phyloP scores from a whole-genome alignment of 345 rosid species.

The Euphorbia tirucalli region DNA sequence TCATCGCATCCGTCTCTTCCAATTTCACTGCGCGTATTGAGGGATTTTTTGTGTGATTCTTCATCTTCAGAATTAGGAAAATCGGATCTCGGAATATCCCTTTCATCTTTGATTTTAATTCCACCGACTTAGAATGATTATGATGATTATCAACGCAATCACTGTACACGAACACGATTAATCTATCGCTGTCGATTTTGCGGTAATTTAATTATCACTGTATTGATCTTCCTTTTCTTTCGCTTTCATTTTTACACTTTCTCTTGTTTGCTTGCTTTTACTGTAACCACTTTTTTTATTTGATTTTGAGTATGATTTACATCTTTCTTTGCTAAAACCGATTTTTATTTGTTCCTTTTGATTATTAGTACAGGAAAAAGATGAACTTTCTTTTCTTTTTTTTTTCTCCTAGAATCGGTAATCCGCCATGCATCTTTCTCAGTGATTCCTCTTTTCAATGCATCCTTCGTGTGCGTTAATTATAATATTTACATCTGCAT shows the following conservation, averaged over 20 bases:
- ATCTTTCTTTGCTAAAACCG: neutral
- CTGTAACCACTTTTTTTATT: neutral
- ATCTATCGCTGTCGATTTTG: neutral
- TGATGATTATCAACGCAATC: neutral
- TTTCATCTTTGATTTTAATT: neutral
- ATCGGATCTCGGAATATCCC: constrained; percentile 7
- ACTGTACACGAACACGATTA: neutral
- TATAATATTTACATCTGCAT: neutral
- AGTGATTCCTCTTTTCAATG: constrained; percentile 18
- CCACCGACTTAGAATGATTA: neutral
- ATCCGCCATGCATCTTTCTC: constrained; percentile 5
- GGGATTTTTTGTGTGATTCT: constrained; percentile 1
- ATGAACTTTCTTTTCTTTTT: neutral
- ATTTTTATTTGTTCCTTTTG: neutral
- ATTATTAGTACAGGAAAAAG: neutral
- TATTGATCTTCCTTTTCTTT: neutral
- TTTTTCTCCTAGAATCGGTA: constrained; percentile 6
- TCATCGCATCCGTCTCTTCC: neutral
- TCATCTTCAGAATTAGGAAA: neutral
- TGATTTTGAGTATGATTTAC: neutral
- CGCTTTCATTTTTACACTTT: neutral
- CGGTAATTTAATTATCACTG: neutral
- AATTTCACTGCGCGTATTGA: neutral
- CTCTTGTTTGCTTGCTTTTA: neutral
- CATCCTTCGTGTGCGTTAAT: constrained; percentile 2